phyloP scores from a whole-genome alignment of 106 monocot species.

The Apostasia ramifera region DNA sequence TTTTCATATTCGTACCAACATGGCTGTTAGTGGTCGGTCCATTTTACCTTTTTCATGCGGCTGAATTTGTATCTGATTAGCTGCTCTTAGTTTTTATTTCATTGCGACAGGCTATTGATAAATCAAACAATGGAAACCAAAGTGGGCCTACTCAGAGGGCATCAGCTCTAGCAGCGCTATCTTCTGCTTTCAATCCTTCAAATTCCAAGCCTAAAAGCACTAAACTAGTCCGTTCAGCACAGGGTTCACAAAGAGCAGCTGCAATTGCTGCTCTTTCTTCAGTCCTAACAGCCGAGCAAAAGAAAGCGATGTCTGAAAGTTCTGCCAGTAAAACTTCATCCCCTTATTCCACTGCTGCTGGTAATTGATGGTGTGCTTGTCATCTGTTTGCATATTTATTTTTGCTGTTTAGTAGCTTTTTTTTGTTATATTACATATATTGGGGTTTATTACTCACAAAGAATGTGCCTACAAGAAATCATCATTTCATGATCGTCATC shows the following conservation, averaged over 20 bases:
- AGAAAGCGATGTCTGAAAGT: constrained; percentile 16
- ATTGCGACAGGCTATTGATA: constrained; percentile 32
- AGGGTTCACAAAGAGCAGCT: constrained; percentile 82
- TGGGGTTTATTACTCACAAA: too few species aligned
- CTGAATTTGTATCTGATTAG: background rate
- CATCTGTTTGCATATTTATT: too few species aligned
- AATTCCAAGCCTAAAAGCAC: background rate
- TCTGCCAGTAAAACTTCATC: too few species aligned
- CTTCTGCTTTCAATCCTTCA: constrained; percentile 35
- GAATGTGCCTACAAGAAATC: too few species aligned
- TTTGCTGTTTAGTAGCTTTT: too few species aligned
- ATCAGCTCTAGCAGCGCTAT: constrained; percentile 51
- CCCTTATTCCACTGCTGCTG: too few species aligned
- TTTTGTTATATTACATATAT: too few species aligned
- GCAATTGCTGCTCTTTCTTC: constrained; percentile 76
- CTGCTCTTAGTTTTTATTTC: background rate
- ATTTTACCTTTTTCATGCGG: too few species aligned
- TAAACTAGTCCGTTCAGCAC: constrained; percentile 23
- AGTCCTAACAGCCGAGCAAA: constrained; percentile 73
- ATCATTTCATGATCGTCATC: too few species aligned
- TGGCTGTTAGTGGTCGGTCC: too few species aligned
- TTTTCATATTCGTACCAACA: too few species aligned
- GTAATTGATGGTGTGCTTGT: too few species aligned
- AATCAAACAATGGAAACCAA: constrained; percentile 26
- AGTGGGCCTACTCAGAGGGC: constrained; percentile 57